A percentile compares a stretch with the other conserved stretches of the same genome.
phyloP scores from a whole-genome alignment of 805 yeast genomes.

The Blastobotrys chiropterorum region DNA sequence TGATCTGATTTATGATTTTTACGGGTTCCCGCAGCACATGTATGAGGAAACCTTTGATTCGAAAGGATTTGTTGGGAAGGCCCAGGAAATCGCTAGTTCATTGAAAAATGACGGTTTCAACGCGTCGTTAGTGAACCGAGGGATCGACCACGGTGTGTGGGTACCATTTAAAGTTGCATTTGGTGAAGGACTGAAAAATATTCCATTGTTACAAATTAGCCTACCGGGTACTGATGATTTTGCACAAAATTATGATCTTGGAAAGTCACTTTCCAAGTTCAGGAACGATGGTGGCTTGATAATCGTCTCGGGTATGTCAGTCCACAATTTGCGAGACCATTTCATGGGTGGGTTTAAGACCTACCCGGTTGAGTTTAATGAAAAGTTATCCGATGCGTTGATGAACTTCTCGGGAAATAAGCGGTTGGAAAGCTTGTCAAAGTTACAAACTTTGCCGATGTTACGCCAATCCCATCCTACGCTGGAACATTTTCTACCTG shows the following conservation, averaged over 20 bases:
- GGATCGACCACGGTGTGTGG: conserved; percentile 81
- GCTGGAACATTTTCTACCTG: conserved; percentile 65
- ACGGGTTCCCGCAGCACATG: conserved; percentile 62
- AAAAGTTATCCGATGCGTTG: conserved; percentile 43
- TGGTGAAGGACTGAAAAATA: conserved; percentile 20
- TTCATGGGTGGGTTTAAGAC: conserved; percentile 28
- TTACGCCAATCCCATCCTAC: conserved; percentile 58
- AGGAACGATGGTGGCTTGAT: conserved; percentile 44
- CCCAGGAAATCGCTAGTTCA: conserved; percentile 39
- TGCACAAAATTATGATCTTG: conserved; percentile 43
- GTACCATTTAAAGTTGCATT: conserved; percentile 73
- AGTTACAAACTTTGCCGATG: conserved; percentile 35
- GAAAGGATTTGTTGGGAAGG: conserved; percentile 37
- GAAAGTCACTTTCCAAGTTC: conserved; percentile 46
- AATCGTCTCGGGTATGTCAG: conserved; percentile 72
- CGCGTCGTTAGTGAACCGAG: conserved; percentile 42
- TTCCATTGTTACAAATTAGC: conserved; percentile 41
- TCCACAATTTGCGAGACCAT: conserved; percentile 62
- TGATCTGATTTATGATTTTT: conserved; percentile 64
- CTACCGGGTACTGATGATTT: conserved; percentile 35
- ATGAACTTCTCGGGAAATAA: conserved; percentile 36
- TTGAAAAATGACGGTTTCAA: conserved; percentile 40
- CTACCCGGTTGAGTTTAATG: conserved; percentile 40
- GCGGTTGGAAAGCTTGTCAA: conserved; percentile 30
- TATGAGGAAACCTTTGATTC: conserved; percentile 59